A percentile compares a stretch with the other conserved stretches of the same genome.
These are phyloP conservation scores for Alternaria burnsii DNA, from an alignment of 2,329 filamentous ascomycete species.

Conservation along the genomic window DNA sequence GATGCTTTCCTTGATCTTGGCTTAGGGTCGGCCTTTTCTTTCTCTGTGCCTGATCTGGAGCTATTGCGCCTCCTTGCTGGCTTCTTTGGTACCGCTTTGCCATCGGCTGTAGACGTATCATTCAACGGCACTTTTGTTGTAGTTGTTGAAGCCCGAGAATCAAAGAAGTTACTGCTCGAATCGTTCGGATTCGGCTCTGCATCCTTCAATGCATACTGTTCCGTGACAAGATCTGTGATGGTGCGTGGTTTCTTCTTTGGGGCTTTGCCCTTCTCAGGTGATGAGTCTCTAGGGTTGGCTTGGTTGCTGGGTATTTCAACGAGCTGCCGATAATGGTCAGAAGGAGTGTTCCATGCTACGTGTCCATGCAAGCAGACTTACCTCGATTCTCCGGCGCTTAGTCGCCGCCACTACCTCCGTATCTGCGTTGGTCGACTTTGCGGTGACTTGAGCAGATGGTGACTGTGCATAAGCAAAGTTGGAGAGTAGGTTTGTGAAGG, in stretches of 20 bases:
- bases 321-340: slow-evolving; percentile 23
- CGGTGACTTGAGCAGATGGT: slow-evolving; percentile 15
- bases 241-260: slow-evolving; percentile 52
- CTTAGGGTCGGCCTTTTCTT: slow-evolving; percentile 28
- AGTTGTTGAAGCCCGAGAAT: slow-evolving; percentile 25
- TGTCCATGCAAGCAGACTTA: slow-evolving; percentile 9
- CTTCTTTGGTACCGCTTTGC: slow-evolving; percentile 24
- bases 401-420: slow-evolving; percentile 17
- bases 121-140: slow-evolving; percentile 39
- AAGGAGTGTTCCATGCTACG: not conserved
- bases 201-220: slow-evolving; percentile 39
- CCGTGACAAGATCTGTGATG: slow-evolving; percentile 51
- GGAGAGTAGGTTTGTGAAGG: slow-evolving; percentile 40
- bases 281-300: slow-evolving; percentile 29
- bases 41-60: slow-evolving; percentile 29
- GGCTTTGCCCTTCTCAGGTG: slow-evolving; percentile 45
- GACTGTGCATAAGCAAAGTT: slow-evolving; percentile 39
- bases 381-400: slow-evolving; percentile 45
- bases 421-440: slow-evolving; percentile 7
- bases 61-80: slow-evolving; percentile 31
- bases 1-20: slow-evolving; percentile 32
- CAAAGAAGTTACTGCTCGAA: slow-evolving; percentile 38
- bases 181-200: slow-evolving; percentile 8
- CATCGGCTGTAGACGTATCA: slow-evolving; percentile 23
- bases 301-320: slow-evolving; percentile 40